These are phyloP conservation scores for Lachancea lanzarotensis DNA, from an alignment of 805 yeast species.

Conservation along the genomic window DNA sequence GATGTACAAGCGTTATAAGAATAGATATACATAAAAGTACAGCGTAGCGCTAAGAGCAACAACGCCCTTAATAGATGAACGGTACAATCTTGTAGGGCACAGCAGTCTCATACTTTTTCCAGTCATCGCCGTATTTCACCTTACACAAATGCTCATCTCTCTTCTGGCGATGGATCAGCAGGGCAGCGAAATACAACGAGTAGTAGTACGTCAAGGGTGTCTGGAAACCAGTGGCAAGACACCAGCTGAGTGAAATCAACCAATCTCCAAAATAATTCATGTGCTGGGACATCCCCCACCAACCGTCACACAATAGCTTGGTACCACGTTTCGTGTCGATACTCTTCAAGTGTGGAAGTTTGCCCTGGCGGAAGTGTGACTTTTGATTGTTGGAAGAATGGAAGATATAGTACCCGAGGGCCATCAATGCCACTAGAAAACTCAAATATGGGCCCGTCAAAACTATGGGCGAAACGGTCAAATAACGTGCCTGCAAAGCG, in stretches of 20 bases:
- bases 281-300: slow-evolving; percentile 95
- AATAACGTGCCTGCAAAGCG: slow-evolving; percentile 75
- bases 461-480: slow-evolving; percentile 55
- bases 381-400: slow-evolving; percentile 80
- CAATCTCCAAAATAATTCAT: slow-evolving; percentile 95
- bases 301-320: slow-evolving; percentile 76
- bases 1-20: not conserved
- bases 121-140: slow-evolving; percentile 74
- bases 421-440: slow-evolving; percentile 43
- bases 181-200: slow-evolving; percentile 70
- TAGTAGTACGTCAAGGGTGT: slow-evolving; percentile 86
- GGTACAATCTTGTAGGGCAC: slow-evolving; percentile 94
- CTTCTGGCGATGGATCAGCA: slow-evolving; percentile 79
- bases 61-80: slow-evolving; percentile 48
- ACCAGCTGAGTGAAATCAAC: slow-evolving; percentile 87
- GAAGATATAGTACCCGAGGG: slow-evolving; percentile 74
- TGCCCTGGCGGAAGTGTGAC: slow-evolving; percentile 73
- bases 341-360: slow-evolving; percentile 58
- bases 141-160: slow-evolving; percentile 92
- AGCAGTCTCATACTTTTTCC: slow-evolving; percentile 71
- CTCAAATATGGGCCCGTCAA: slow-evolving; percentile 40
- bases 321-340: slow-evolving; percentile 74
- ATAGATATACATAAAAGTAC: slow-evolving; percentile 1
- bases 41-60: not conserved
- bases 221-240: slow-evolving; percentile 76